Base-by-base conservation (phyloP, 306 rosid genomes). In the Luffa aegyptiaca region DNA sequence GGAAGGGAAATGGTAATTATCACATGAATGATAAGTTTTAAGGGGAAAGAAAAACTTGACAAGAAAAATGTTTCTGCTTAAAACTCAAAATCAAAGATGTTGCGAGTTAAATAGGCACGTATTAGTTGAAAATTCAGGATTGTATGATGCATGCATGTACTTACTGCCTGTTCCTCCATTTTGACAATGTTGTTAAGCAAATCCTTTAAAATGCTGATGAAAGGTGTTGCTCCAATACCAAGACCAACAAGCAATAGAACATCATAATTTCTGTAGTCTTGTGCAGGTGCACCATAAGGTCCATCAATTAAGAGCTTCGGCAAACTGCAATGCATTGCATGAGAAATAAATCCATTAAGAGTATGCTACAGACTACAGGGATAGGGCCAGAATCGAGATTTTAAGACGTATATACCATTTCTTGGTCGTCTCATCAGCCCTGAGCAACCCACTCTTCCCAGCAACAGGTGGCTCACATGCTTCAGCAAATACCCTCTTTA, bases 201-300 rank as follows among this genome's bases (percentile, higher is more conserved):
- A 89, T 96, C 98, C 82, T 93, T 96, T 61, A 91, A 84, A 82
- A 96, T 96, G 86, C 99, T 96, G 86, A 96, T 90, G 87, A 96
- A 96, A 82, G 99, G 99, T 36, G 99, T 96, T 74, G 99, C 99
- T 59, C 99, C 99, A 35, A 96, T 96, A 41, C 99, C 99, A 42
- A 96, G 98, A 81, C 99, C 99, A 13, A 96, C 99, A 39, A 96
- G 96, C 68, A 96, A 80, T 87, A 96, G 83, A 76, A 96, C 99
- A 80, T 96, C 98, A 81, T 96, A 96, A 59, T 96, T 96, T 72
- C 75, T 77, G 75, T 93, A 96, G 79, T 96, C 99, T 81, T 96
- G 98, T 74, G 99, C 99, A 3, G 99, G 94, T 3, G 99, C 99
- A 53, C 99, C 98, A 44, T 96, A 96, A 83, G 99, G 98, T 66